A percentile compares a stretch with the other conserved stretches of the same genome.
Evolutionary conservation across 2,329 filamentous ascomycete genomes (phyloP).

Genomic region (Phialophora chinensis): DNA sequence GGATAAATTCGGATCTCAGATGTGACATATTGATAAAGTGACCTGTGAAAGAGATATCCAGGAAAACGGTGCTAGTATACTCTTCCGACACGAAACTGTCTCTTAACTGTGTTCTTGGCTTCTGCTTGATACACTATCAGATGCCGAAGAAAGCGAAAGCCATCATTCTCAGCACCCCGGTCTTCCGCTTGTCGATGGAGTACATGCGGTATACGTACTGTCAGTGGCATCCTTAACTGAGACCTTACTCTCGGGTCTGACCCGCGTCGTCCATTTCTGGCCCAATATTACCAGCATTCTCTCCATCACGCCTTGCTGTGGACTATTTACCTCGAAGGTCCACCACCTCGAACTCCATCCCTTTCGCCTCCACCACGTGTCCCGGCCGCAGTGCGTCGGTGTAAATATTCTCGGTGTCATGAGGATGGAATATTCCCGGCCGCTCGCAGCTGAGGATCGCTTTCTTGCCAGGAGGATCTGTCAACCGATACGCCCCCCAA

Average conservation of each 20-base stretch:
- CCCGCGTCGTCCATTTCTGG: constrained; percentile 10
- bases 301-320: constrained; percentile 2
- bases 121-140: not conserved
- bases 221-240: not conserved
- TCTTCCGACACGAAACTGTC: not conserved
- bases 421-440: constrained; percentile 82
- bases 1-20: not conserved
- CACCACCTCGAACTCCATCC: constrained; percentile 70
- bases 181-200: not conserved
- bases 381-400: constrained; percentile 73
- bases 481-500: constrained; percentile 90
- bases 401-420: constrained; percentile 74
- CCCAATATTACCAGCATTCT: not conserved
- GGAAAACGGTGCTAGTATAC: not conserved
- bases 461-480: constrained; percentile 86
- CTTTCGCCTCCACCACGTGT: constrained; percentile 72
- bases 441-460: constrained; percentile 81
- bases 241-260: constrained; percentile 16
- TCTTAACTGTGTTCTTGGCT: not conserved
- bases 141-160: not conserved
- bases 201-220: not conserved
- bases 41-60: not conserved
- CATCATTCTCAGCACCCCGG: constrained; percentile 8
- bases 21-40: not conserved
- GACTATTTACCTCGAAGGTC: constrained; percentile 58